A percentile compares a stretch with the other conserved stretches of the same genome.
Conservation (phyloP, 805 yeast species). For the Novakomyces olei region DNA sequence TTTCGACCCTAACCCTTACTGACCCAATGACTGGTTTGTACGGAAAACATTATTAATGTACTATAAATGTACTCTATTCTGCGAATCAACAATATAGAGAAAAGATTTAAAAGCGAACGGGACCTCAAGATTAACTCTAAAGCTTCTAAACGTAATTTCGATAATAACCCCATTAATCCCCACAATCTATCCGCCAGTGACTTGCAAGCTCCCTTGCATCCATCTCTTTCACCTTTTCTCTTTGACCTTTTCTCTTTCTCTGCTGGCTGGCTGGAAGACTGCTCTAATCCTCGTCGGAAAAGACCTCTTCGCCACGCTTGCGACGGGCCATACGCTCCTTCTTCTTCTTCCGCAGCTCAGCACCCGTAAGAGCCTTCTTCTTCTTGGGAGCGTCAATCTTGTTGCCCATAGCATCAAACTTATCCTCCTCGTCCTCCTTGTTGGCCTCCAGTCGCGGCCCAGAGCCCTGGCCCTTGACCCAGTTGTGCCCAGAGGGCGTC, state of each 20-base stretch:
- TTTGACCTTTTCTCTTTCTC: background rate
- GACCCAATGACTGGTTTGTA: too few species aligned
- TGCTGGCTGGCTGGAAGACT: background rate
- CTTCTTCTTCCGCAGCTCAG: constrained; percentile 99
- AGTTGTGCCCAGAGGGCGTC: constrained; percentile 99
- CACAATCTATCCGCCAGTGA: too few species aligned
- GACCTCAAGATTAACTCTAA: too few species aligned
- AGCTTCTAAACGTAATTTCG: too few species aligned
- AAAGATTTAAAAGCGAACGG: too few species aligned
- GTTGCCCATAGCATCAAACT: constrained; percentile 99
- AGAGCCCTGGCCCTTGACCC: constrained; percentile 99
- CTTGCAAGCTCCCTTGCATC: too few species aligned
- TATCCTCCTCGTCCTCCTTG: constrained; percentile 93
- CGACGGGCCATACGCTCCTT: constrained; percentile 99
- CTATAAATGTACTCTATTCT: too few species aligned
- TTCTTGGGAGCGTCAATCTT: constrained; percentile 90
- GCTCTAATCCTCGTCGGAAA: constrained; percentile 65
- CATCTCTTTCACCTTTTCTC: background rate
- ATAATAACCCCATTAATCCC: too few species aligned
- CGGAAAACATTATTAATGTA: too few species aligned
- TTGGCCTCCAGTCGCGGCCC: constrained; percentile 92
- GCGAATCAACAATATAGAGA: too few species aligned
- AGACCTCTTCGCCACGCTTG: constrained; percentile 99
- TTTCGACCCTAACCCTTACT: too few species aligned
- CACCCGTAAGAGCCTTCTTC: constrained; percentile 94